A percentile compares a stretch with the other conserved stretches of the same genome.
Conservation (phyloP, 192 early-diverging fungal species). For the Coemansia javaensis region DNA sequence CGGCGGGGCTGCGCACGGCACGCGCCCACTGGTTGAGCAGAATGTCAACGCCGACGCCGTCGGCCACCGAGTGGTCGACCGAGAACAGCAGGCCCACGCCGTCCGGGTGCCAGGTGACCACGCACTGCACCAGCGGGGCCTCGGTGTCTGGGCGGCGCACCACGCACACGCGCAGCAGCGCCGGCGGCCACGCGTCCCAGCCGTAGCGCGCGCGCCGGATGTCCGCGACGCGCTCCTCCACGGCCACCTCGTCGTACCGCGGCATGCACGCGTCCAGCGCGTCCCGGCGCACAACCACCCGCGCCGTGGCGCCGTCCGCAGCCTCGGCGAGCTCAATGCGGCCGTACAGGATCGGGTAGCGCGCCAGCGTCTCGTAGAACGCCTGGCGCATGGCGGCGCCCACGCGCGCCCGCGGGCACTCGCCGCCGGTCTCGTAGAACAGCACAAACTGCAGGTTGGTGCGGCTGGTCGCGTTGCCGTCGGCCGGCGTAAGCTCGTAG, state of each 20-base stretch:
- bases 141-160: slow-evolving; percentile 2
- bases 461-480: slow-evolving; percentile 27
- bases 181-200: slow-evolving; percentile 24
- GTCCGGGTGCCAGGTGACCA: slow-evolving; percentile 33
- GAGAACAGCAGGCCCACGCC: slow-evolving; percentile 35
- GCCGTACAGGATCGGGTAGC: slow-evolving; percentile 36
- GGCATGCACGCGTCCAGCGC: slow-evolving; percentile 1
- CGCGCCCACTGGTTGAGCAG: slow-evolving; percentile 32
- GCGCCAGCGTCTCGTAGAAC: slow-evolving; percentile 17
- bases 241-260: slow-evolving; percentile 17
- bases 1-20: background rate
- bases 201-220: slow-evolving; percentile 16
- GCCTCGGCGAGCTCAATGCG: slow-evolving; percentile 1
- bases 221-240: slow-evolving; percentile 1
- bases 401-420: background rate
- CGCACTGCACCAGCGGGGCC: slow-evolving; percentile 20
- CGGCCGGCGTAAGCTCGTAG: slow-evolving; percentile 25
- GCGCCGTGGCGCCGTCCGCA: background rate
- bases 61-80: slow-evolving; percentile 33
- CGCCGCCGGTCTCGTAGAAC: slow-evolving; percentile 12
- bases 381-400: slow-evolving; percentile 4
- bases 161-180: slow-evolving; percentile 15
- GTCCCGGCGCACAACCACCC: slow-evolving; percentile 6
- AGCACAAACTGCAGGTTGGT: slow-evolving; percentile 42
- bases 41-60: slow-evolving; percentile 28